phyloP scores from a whole-genome alignment of 257 asterid genomes.

The Nicotiana paniculata region DNA sequence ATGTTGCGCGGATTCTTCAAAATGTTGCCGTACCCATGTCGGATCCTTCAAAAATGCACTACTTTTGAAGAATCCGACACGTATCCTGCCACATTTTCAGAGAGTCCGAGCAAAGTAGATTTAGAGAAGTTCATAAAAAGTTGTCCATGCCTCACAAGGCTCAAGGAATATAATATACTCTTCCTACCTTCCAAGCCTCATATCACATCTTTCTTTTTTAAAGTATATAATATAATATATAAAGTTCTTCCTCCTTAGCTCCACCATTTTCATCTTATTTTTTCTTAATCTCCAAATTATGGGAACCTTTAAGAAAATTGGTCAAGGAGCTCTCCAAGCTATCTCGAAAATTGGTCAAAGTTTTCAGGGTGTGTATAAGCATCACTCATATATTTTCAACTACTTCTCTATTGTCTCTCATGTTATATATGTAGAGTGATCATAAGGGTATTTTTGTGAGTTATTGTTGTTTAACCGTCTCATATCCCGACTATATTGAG shows the following conservation, averaged over 20 bases:
- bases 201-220: not conserved
- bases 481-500: too few species aligned
- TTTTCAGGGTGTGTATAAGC: not conserved
- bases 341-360: conserved; percentile 42
- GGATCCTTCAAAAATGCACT: too few species aligned
- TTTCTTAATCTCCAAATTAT: not conserved
- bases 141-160: not conserved
- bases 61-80: too few species aligned
- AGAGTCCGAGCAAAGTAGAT: not conserved
- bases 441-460: not conserved
- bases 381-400: not conserved
- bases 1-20: too few species aligned
- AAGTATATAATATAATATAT: not conserved
- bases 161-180: conserved; percentile 3
- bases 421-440: not conserved
- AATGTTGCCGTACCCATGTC: too few species aligned
- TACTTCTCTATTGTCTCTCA: not conserved
- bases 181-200: conserved; percentile 11
- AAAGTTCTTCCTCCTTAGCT: not conserved
- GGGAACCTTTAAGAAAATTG: too few species aligned
- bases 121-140: not conserved
- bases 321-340: conserved; percentile 15
- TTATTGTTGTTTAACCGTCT: too few species aligned
- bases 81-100: too few species aligned
- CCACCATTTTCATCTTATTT: not conserved